These are phyloP conservation scores for Suillus fuscotomentosus DNA, from an alignment of 768 basidiomycete species.

Conservation along the genomic window DNA sequence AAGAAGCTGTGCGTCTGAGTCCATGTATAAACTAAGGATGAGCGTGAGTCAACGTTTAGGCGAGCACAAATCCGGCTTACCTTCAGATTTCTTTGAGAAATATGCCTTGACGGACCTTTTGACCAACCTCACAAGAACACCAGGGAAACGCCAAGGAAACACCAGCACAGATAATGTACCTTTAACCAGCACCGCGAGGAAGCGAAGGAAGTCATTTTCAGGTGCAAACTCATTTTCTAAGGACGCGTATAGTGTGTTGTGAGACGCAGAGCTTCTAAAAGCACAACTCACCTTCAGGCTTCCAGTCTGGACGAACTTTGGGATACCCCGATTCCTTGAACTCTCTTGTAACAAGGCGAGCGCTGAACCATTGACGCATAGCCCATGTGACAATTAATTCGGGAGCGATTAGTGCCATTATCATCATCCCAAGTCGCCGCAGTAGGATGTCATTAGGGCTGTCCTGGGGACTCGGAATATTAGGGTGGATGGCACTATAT, in stretches of 20 bases:
- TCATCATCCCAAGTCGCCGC: conserved; percentile 11
- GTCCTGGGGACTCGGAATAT: conserved; percentile 15
- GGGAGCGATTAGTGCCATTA: conserved; percentile 21
- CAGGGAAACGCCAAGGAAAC: background rate
- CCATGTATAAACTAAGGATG: no score
- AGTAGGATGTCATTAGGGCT: background rate
- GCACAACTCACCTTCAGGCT: background rate
- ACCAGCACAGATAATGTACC: background rate
- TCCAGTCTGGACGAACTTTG: background rate
- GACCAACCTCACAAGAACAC: background rate
- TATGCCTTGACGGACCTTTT: background rate
- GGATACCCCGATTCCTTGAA: background rate
- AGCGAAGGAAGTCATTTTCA: background rate
- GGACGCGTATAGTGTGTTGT: background rate
- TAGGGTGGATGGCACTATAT: conserved; percentile 26
- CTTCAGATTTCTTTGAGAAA: background rate
- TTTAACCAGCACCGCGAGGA: background rate
- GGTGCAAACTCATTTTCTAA: background rate
- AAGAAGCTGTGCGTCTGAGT: no score
- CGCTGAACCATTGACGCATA: conserved; percentile 16
- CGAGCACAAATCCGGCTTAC: no score
- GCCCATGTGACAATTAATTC: conserved; percentile 22
- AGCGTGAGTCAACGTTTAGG: no score
- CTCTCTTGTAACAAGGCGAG: background rate
- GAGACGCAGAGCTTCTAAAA: background rate